phyloP scores from a whole-genome alignment of 31 red algal genomes.

The Endocladia muricata region DNA sequence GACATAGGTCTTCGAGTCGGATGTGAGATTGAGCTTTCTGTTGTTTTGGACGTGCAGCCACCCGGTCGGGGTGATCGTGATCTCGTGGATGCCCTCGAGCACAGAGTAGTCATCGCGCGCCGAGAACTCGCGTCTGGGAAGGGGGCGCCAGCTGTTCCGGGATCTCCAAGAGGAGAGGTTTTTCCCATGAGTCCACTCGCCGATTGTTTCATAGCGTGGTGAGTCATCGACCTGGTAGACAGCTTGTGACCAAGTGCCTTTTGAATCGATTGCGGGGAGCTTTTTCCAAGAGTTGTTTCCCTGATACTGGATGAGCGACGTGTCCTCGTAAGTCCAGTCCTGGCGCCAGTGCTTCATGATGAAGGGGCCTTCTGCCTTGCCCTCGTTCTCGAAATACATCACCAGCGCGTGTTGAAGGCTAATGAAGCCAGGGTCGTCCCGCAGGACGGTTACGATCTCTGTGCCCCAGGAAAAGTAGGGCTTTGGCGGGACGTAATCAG shows the following conservation, averaged over 20 bases:
- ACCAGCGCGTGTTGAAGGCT: neutral
- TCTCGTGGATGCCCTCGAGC: neutral
- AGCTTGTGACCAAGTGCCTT: neutral
- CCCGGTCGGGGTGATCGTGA: neutral
- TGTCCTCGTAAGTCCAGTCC: constrained; percentile 3
- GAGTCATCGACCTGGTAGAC: neutral
- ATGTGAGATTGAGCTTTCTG: neutral
- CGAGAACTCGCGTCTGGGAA: neutral
- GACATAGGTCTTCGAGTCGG: neutral
- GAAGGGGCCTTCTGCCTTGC: too few relatives aligned
- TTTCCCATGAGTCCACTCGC: neutral
- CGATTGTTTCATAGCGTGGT: neutral
- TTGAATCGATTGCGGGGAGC: neutral
- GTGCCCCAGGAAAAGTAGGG: neutral
- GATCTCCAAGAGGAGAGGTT: neutral
- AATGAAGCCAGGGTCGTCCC: neutral
- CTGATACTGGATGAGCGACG: neutral
- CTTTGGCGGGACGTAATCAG: neutral
- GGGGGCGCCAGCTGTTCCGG: neutral
- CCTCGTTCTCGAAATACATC: neutral
- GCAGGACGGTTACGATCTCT: neutral
- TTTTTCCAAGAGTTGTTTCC: neutral
- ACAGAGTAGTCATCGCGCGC: neutral
- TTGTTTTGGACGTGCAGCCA: neutral
- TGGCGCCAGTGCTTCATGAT: constrained; percentile 6